Percentiles rank a stretch among this genome's conserved stretches.
Conservation (phyloP, 371 early-diverging fungal species). For the Mucor circinelloides region DNA sequence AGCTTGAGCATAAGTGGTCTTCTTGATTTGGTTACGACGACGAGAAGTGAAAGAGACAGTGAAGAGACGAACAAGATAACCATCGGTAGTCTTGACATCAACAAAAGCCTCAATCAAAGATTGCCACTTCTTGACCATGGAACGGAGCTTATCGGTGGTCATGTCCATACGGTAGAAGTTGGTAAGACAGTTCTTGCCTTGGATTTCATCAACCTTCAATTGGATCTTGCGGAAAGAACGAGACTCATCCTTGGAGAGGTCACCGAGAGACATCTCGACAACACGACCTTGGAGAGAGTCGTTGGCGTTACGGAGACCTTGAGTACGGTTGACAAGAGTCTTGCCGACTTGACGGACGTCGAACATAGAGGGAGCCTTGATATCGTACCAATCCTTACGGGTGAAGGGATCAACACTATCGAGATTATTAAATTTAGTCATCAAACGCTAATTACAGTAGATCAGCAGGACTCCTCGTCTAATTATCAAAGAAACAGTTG, state of each 20-base stretch:
- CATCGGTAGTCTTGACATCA: constrained; percentile 99
- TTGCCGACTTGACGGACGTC: constrained; percentile 94
- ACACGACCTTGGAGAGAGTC: constrained; percentile 97
- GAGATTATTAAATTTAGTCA: not conserved
- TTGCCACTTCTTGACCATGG: constrained; percentile 99
- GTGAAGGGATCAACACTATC: constrained; percentile 91
- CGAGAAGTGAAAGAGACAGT: no score
- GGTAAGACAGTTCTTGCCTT: constrained; percentile 97
- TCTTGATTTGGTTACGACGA: no score
- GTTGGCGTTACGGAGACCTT: constrained; percentile 98
- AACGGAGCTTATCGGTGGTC: constrained; percentile 98
- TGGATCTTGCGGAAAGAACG: constrained; percentile 96
- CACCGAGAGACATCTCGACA: constrained; percentile 97
- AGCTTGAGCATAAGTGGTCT: no score
- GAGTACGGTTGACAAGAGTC: constrained; percentile 99
- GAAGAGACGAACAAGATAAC: no score
- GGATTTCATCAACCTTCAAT: constrained; percentile 96
- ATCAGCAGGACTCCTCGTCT: not conserved
- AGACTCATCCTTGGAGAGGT: constrained; percentile 95
- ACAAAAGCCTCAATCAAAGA: constrained; percentile 97
- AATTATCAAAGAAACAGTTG: not conserved
- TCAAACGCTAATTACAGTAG: not conserved
- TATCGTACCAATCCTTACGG: constrained; percentile 99
- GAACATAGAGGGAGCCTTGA: constrained; percentile 98
- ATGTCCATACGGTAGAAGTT: constrained; percentile 99